A percentile compares a stretch with the other conserved stretches of the same genome.
Evolutionary conservation across 345 rosid species (phyloP).

Genomic region (Pistacia vera): DNA sequence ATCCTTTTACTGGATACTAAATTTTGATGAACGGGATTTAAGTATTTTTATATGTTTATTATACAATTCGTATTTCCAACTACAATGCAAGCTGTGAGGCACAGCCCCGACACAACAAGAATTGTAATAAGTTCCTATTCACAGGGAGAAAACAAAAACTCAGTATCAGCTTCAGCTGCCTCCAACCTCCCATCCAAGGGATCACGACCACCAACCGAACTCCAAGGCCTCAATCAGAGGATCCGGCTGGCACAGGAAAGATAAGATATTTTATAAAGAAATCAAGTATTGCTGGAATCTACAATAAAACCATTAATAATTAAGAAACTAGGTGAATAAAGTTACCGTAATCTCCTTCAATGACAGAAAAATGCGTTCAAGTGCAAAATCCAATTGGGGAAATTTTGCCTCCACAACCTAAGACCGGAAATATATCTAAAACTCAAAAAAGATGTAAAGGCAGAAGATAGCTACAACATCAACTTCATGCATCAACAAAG

Average conservation of each 20-base stretch:
- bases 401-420: slow-evolving; percentile 95
- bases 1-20: background rate
- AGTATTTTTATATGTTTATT: background rate
- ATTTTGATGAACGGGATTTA: background rate
- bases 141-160: slow-evolving; percentile 41
- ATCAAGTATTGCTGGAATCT: background rate
- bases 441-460: slow-evolving; percentile 4
- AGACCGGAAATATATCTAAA: slow-evolving; percentile 28
- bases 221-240: slow-evolving; percentile 82
- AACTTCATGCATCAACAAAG: background rate
- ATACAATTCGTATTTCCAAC: background rate
- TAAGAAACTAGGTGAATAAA: slow-evolving; percentile 7
- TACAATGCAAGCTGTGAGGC: background rate
- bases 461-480: background rate
- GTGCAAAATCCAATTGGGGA: slow-evolving; percentile 80
- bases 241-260: slow-evolving; percentile 63
- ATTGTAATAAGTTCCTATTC: background rate
- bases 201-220: slow-evolving; percentile 60
- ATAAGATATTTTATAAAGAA: background rate
- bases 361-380: slow-evolving; percentile 86
- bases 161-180: slow-evolving; percentile 69
- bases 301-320: background rate
- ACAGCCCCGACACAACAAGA: slow-evolving; percentile 9
- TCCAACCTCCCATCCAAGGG: slow-evolving; percentile 61
- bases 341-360: slow-evolving; percentile 79